Percentiles rank a stretch among this genome's conserved stretches.
These are phyloP conservation scores for Sporisorium sorghi DNA, from an alignment of 1,284 basidiomycete species.

Conservation along the genomic window DNA sequence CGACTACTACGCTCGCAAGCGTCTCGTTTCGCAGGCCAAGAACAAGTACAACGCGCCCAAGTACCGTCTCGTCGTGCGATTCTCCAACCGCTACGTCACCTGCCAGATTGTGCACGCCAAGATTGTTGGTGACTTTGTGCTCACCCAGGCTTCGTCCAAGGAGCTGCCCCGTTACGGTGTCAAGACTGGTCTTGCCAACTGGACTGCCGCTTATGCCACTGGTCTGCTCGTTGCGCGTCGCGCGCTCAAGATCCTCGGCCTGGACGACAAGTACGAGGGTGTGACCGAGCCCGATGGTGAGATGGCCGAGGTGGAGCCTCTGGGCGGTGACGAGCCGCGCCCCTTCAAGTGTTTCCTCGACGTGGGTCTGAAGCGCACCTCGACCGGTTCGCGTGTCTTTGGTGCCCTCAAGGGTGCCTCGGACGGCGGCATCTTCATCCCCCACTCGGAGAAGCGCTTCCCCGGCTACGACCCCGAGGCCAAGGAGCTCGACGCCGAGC, in stretches of 20 bases:
- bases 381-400: constrained; percentile 97
- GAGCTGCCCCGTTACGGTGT: constrained; percentile 97
- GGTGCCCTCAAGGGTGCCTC: constrained; percentile 99
- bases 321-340: constrained; percentile 92
- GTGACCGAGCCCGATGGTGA: constrained; percentile 91
- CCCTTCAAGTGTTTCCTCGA: constrained; percentile 99
- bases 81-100: constrained; percentile 71
- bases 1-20: constrained; percentile 98
- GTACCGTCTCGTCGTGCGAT: constrained; percentile 97
- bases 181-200: constrained; percentile 98
- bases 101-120: constrained; percentile 92
- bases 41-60: constrained; percentile 99
- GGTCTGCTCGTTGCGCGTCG: constrained; percentile 95
- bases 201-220: constrained; percentile 98
- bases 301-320: constrained; percentile 81
- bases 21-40: constrained; percentile 96
- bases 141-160: constrained; percentile 78
- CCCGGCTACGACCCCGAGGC: constrained; percentile 94
- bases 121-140: constrained; percentile 93
- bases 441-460: constrained; percentile 98
- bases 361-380: constrained; percentile 97
- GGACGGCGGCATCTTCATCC: constrained; percentile 97
- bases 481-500: constrained; percentile 94
- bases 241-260: constrained; percentile 91
- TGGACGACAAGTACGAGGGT: constrained; percentile 99